Evolutionary conservation across 139 green algal genomes (phyloP), one percentile per base, ranked within the genome.

Genomic region (Chlamydomonas sp.): DNA sequence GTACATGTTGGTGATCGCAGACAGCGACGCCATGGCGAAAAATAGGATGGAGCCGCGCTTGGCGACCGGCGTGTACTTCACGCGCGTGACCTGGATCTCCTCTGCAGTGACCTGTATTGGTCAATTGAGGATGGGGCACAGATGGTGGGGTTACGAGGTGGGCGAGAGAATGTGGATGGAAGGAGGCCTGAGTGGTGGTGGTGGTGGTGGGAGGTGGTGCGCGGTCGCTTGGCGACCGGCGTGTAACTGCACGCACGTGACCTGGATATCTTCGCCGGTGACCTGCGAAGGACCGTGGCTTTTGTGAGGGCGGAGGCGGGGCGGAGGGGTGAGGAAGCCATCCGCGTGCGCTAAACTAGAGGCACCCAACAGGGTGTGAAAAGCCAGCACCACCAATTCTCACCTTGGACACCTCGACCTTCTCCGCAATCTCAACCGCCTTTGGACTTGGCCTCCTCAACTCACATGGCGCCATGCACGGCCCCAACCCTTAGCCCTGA

Each of bases 1-100:
- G 72, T 94, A 90, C 89, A 95, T 95, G 78, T 90, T 89, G 74
- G 76, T 88, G 75, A 95, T 88, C 61, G 76, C 78, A 31, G 75
- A 75, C 24, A 95, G 79, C 5, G 63, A 77, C 16, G 75, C 76
- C 71, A 95, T 84, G 28, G 90, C 84, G 76, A 95, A 95, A 83
- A 92, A 95, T 26, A 95, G 77, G 67, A 95, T 83, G 47, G 87
- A 81, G 6, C 89, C 89, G 22, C 89, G 76, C 77, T 87, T 82
- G 33, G 89, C 89, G 13, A 86, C 87, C 20, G 87, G 87, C 4
- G 68, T 78, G 77, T 92, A 95, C 49, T 74, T 62, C 34, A 78
- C 61, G 20, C 87, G 81, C 37, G 86, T 83, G 37, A 79, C 72
- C 48, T 92, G 81, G 49, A 95, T 90, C 76, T 95, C 82, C 3